Evolutionary conservation across 441 rosid species (phyloP).

Genomic region (Euphorbia celastroides): DNA sequence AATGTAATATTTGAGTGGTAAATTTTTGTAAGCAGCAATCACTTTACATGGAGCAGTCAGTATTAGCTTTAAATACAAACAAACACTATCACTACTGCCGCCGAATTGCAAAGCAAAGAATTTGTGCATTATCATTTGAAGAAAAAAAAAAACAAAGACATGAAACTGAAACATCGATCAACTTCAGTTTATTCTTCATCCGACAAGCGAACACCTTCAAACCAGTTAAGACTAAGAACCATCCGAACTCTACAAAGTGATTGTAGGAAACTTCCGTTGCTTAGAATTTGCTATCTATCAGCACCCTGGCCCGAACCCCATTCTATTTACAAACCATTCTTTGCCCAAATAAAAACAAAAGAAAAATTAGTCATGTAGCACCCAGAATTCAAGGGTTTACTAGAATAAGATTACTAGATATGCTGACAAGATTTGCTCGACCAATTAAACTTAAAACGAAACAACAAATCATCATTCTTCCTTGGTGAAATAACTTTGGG

Average conservation of each 20-base stretch:
- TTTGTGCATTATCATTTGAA: neutral
- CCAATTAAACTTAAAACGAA: constrained; percentile 8
- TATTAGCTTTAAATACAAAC: neutral
- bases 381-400: neutral
- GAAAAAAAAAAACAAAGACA: neutral
- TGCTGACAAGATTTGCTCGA: constrained; percentile 8
- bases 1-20: neutral
- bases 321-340: constrained; percentile 13
- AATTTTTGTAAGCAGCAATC: neutral
- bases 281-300: neutral
- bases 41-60: neutral
- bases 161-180: neutral
- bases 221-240: neutral
- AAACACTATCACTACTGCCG: neutral
- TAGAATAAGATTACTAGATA: neutral
- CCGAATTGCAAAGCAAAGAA: neutral
- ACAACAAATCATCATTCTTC: constrained; percentile 44
- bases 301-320: neutral
- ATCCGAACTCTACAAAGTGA: neutral
- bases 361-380: neutral
- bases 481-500: constrained; percentile 72
- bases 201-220: neutral
- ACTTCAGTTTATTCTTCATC: neutral
- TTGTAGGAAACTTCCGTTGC: neutral
- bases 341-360: constrained; percentile 6